Base-by-base conservation (phyloP, 2,329 filamentous ascomycete genomes). In the Trichothecium roseum region DNA sequence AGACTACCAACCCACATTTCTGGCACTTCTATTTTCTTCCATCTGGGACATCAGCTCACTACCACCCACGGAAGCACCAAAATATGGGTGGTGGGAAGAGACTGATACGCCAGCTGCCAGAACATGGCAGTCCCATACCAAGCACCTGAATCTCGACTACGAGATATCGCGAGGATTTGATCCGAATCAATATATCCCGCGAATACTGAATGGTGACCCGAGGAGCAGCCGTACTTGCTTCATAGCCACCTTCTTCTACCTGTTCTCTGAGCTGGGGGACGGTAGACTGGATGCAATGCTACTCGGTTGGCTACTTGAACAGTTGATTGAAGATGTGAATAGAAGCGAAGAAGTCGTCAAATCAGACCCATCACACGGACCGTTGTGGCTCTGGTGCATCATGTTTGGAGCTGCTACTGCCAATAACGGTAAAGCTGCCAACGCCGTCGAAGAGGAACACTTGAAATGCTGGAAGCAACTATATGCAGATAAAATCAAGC, bases 161-260 rank as follows among this genome's bases (percentile, higher is more conserved):
- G 55, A 58, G 44, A 55, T 58, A 35, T 56, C 53, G 9, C 47
- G 55, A 38, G 51, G 43, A 5, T 57, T 56, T 35, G 53, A 47
- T 26, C 45, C 53, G 17, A 44, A 46, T 26, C 53, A 51, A 32
- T 55, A 56, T 41, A 47, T 53, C 37, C 52, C 54, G 16, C 47
- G 47, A 16, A 57, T 58, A 33, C 40, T 58, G 18, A 57, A 58
- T 28, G 47, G 51, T 16, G 55, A 58, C 39, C 50, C 53, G 14
- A 55, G 50, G 34, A 58, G 55, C 36, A 66, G 62, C 42, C 55
- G 63, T 32, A 62, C 59, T 27, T 61, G 60, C 36, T 66, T 64
- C 47, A 62, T 66, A 36, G 60, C 62, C 28, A 64, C 61, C 24
- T 65, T 65, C 46, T 62, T 66, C 47, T 66, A 66, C 45, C 55